Percentiles rank a stretch among this genome's conserved stretches.
Evolutionary conservation across 306 rosid species (phyloP).

Genomic region (Lablab purpureus): DNA sequence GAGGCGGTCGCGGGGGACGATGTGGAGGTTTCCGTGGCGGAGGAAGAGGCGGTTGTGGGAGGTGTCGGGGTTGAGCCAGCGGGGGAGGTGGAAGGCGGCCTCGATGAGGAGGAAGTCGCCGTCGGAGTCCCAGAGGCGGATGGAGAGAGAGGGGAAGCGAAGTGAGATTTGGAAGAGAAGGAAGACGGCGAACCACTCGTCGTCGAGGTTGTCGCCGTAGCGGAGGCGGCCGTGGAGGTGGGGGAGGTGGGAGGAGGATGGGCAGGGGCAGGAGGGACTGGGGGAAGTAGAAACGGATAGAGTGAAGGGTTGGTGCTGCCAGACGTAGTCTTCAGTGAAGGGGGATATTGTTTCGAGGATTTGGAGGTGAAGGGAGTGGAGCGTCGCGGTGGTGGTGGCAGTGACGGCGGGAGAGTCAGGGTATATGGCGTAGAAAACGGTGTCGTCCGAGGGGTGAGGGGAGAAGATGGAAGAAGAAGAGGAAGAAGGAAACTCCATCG

Average conservation of each 20-base stretch:
- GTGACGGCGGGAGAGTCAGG: constrained; percentile 49
- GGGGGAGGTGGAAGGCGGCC: constrained; percentile 92
- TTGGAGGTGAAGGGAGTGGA: constrained; percentile 84
- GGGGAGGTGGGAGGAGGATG: constrained; percentile 62
- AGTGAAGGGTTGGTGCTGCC: constrained; percentile 91
- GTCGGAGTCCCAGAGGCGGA: constrained; percentile 89
- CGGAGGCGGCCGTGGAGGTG: constrained; percentile 95
- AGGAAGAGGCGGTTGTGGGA: constrained; percentile 76
- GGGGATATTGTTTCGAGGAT: constrained; percentile 67
- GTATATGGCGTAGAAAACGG: constrained; percentile 85
- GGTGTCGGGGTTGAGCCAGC: constrained; percentile 91
- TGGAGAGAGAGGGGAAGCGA: constrained; percentile 67
- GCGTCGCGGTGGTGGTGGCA: constrained; percentile 32
- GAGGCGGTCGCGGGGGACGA: constrained; percentile 60
- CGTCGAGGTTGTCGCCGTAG: constrained; percentile 81
- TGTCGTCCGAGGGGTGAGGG: constrained; percentile 63
- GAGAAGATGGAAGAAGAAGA: constrained; percentile 57
- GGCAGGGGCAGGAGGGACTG: constrained; percentile 65
- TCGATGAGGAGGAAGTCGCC: constrained; percentile 95
- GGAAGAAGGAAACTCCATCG: constrained; percentile 44
- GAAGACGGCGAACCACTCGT: constrained; percentile 92
- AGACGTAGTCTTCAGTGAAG: constrained; percentile 69
- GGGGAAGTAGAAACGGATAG: constrained; percentile 68
- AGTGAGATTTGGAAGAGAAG: constrained; percentile 78
- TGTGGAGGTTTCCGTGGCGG: constrained; percentile 66